phyloP scores from a whole-genome alignment of 345 rosid species.

The Rhizophora mangle region DNA sequence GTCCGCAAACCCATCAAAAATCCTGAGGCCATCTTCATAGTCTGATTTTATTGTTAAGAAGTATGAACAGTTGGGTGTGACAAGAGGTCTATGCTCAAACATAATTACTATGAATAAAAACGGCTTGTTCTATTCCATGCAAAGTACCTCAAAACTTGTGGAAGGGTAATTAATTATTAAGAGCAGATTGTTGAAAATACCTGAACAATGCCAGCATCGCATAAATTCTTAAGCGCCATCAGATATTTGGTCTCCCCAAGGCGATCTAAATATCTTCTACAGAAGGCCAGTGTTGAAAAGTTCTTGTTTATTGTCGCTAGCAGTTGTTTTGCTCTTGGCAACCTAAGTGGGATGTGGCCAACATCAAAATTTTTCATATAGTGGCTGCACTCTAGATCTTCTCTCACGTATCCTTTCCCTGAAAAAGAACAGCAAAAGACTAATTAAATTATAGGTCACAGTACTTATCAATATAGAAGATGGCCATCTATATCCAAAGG shows the following conservation, averaged over 20 bases:
- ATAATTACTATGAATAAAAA: too few species aligned
- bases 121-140: too few species aligned
- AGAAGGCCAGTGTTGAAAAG: slow-evolving; percentile 89
- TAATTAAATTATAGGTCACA: neutral
- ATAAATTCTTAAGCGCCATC: slow-evolving; percentile 89
- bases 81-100: too few species aligned
- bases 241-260: slow-evolving; percentile 89
- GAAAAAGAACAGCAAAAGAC: slow-evolving; percentile 14
- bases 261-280: slow-evolving; percentile 88
- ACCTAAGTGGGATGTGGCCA: slow-evolving; percentile 73
- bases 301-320: slow-evolving; percentile 90
- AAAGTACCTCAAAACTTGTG: neutral
- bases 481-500: slow-evolving; percentile 1
- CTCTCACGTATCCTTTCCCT: slow-evolving; percentile 93
- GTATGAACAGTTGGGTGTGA: too few species aligned
- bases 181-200: slow-evolving; percentile 31
- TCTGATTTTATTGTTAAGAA: too few species aligned
- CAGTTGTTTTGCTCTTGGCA: slow-evolving; percentile 92
- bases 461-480: neutral
- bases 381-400: slow-evolving; percentile 94
- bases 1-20: too few species aligned
- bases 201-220: slow-evolving; percentile 88
- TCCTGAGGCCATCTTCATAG: too few species aligned
- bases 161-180: neutral
- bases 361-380: slow-evolving; percentile 84